Evolutionary conservation across 1,284 basidiomycete species (phyloP), one percentile per base, ranked within the genome.

Genomic region (Paramarasmius palmivorus): DNA sequence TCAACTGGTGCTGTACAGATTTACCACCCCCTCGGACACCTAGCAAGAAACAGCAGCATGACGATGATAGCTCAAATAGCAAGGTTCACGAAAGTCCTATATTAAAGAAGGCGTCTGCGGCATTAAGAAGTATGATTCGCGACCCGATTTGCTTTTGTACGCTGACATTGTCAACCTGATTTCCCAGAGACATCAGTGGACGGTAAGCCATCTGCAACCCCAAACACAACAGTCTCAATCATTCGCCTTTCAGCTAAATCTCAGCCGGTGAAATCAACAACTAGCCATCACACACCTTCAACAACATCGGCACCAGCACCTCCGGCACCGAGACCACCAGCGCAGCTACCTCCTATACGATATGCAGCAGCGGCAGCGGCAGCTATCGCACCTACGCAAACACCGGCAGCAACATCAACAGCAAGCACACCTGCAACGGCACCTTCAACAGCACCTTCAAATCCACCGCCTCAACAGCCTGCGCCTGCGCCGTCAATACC

Each of bases 201-300:
- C 57, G 64, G 78, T 79, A 68, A 42, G 29, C 61, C 26, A 35
- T 41, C 40, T 36, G 48, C 41, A 19, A n/a, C n/a, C 34, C n/a
- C 5, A 25, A 32, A 23, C 17, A 17, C 25, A n/a, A 14, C 32
- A 34, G 17, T 22, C 4, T n/a, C 4, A 12, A 22, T 37, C 29
- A 38, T 38, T 37, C 9, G 45, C n/a, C 23, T 22, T 20, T 50
- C 86, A 90, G 42, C 88, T 88, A 61, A 88, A 88, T 68, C 80
- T 7, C 85, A 87, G 59, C 86, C 88, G 65, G 88, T 90, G 1
- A 92, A 92, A 88, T 77, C 90, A 60, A 87, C 92, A 69, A 81
- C 82, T 50, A 81, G 84, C 29, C 79, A 78, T 22, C 70, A 62
- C 29, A 57, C 59, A 54, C 63, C 81, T 25, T 46, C 59, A 17